Conservation (phyloP, 2,329 filamentous ascomycete species). For the Canariomyces notabilis region DNA sequence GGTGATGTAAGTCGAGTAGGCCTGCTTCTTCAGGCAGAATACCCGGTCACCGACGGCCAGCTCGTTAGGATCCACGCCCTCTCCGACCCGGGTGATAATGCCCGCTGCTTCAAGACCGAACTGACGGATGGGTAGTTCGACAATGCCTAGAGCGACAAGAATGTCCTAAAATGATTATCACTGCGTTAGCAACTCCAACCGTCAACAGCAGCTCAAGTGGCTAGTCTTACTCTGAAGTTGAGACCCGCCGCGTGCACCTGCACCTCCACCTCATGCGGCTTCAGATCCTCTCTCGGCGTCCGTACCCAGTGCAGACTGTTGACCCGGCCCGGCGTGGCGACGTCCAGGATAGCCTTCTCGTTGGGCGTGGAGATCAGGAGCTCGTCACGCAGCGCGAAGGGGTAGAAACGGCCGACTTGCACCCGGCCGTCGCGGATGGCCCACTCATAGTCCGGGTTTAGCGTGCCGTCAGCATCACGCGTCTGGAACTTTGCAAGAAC, state of each 20-base stretch:
- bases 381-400: too few relatives aligned
- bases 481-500: too few relatives aligned
- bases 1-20: background rate
- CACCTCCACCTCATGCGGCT: slow-evolving; percentile 29
- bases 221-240: slow-evolving; percentile 34
- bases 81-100: too few relatives aligned
- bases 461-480: too few relatives aligned
- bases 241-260: slow-evolving; percentile 31
- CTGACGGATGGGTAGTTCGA: too few relatives aligned
- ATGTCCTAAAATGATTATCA: slow-evolving; percentile 24
- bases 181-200: slow-evolving; percentile 26
- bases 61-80: slow-evolving; percentile 1
- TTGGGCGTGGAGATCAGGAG: too few relatives aligned
- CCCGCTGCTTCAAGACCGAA: too few relatives aligned
- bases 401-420: too few relatives aligned
- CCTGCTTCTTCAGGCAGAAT: background rate
- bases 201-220: too few relatives aligned
- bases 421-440: too few relatives aligned
- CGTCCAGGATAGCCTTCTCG: background rate
- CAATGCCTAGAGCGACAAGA: too few relatives aligned
- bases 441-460: too few relatives aligned
- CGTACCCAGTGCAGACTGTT: background rate
- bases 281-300: slow-evolving; percentile 16
- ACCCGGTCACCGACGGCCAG: slow-evolving; percentile 29
- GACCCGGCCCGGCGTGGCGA: background rate